Evolutionary conservation across 306 rosid species (phyloP).

Genomic region (Begonia masoniana): DNA sequence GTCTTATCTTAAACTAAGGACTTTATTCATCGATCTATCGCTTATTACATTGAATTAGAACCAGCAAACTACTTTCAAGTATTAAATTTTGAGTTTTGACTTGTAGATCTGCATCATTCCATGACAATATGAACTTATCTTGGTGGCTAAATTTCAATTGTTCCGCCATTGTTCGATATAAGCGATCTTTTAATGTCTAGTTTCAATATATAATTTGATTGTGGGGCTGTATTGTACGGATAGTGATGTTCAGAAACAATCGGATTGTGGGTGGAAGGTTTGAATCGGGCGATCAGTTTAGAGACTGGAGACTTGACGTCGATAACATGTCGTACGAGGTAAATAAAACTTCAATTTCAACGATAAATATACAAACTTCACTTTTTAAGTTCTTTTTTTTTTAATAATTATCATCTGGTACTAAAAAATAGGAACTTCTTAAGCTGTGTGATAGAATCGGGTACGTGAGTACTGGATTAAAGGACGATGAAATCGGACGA

Average conservation of each 20-base stretch:
- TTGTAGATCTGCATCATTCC: too few relatives aligned
- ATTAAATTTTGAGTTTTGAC: too few relatives aligned
- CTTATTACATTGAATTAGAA: too few relatives aligned
- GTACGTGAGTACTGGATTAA: conserved; percentile 73
- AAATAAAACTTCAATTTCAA: neutral
- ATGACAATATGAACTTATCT: too few relatives aligned
- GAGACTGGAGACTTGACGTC: conserved; percentile 88
- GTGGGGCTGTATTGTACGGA: conserved; percentile 29
- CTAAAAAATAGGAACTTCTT: conserved; percentile 54
- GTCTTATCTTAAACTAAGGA: too few relatives aligned
- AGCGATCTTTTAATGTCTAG: neutral
- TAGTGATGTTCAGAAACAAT: conserved; percentile 65
- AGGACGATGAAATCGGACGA: conserved; percentile 57
- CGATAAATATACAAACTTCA: too few relatives aligned
- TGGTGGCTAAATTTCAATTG: too few relatives aligned
- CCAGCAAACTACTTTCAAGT: too few relatives aligned
- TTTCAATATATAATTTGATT: neutral
- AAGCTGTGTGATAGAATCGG: conserved; percentile 89
- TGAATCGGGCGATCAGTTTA: conserved; percentile 48
- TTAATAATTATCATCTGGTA: neutral
- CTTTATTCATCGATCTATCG: too few relatives aligned
- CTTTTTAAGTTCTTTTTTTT: neutral
- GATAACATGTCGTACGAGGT: conserved; percentile 95
- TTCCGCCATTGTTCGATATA: too few relatives aligned
- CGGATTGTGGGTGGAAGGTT: conserved; percentile 62